phyloP scores from a whole-genome alignment of 2,329 filamentous ascomycete genomes.

The Penicillium sp. region DNA sequence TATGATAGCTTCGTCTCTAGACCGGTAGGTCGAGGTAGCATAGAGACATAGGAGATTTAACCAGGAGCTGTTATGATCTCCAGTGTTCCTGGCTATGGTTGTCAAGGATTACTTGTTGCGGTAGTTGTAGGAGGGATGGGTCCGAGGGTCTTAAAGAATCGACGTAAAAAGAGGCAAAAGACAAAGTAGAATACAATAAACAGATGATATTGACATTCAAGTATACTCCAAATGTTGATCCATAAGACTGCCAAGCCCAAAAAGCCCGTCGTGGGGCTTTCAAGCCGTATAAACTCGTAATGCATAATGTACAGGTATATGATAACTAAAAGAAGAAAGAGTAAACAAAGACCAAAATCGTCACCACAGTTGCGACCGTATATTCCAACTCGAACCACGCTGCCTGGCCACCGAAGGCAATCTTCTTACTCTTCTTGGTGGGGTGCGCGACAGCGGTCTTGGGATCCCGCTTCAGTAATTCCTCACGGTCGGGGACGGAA shows the following conservation, averaged over 20 bases:
- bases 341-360: conserved; percentile 48
- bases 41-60: too few relatives aligned
- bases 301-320: conserved; percentile 12
- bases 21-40: too few relatives aligned
- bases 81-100: conserved; percentile 8
- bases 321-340: conserved; percentile 31
- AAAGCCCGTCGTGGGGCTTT: background rate
- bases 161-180: conserved; percentile 11
- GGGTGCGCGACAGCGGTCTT: conserved; percentile 49
- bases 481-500: conserved; percentile 53
- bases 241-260: background rate
- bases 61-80: conserved; percentile 5
- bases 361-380: conserved; percentile 50
- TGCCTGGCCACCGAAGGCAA: conserved; percentile 51
- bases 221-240: background rate
- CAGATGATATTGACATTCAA: background rate
- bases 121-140: too few relatives aligned
- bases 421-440: conserved; percentile 49
- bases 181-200: background rate
- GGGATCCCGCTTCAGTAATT: conserved; percentile 53
- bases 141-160: too few relatives aligned
- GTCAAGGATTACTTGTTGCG: background rate
- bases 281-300: conserved; percentile 3
- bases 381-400: conserved; percentile 56
- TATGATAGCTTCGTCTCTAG: too few relatives aligned